These are phyloP conservation scores for Trifolium subterraneum DNA, from an alignment of 306 rosid species.

Conservation along the genomic window DNA sequence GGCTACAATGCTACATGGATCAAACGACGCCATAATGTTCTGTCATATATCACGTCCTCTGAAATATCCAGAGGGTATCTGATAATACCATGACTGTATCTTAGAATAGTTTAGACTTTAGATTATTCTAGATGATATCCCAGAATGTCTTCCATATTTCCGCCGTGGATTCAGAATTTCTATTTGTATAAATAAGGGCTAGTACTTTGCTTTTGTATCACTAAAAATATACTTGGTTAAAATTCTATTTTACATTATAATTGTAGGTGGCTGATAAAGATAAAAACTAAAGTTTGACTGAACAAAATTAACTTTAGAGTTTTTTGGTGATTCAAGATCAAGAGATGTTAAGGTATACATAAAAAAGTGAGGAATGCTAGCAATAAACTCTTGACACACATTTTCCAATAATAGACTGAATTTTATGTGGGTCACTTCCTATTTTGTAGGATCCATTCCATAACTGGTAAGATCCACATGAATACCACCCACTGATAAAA, in stretches of 20 bases:
- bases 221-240: not conserved
- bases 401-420: not conserved
- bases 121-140: too few relatives aligned
- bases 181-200: not conserved
- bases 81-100: not conserved
- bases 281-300: not conserved
- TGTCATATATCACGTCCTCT: not conserved
- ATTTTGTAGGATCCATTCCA: not conserved
- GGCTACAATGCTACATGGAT: too few relatives aligned
- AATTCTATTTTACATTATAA: not conserved
- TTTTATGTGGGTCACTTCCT: not conserved
- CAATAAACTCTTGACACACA: not conserved
- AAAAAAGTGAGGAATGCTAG: not conserved
- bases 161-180: not conserved
- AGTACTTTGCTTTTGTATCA: constrained; percentile 2
- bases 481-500: not conserved
- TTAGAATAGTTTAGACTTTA: not conserved
- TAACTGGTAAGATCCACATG: not conserved
- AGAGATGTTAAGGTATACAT: not conserved
- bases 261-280: constrained; percentile 4
- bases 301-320: not conserved
- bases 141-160: not conserved
- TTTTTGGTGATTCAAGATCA: not conserved
- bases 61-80: not conserved
- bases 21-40: not conserved